These are phyloP conservation scores for Neurospora sp. DNA, from an alignment of 495 filamentous ascomycete genomes.

Conservation along the genomic window DNA sequence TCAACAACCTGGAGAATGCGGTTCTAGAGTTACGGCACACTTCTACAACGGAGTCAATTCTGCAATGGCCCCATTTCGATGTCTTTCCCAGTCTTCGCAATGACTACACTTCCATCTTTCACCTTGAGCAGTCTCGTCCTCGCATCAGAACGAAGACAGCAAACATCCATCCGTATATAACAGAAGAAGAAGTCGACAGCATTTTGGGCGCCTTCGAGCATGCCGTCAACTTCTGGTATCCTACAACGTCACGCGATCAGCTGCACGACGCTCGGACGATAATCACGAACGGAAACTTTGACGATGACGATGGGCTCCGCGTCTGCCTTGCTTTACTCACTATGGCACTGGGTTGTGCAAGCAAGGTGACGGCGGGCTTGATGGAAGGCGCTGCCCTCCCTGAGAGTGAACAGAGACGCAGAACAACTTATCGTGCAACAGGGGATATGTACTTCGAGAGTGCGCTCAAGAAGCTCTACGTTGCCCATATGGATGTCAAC, in stretches of 20 bases:
- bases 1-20: conserved; percentile 19
- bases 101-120: conserved; percentile 22
- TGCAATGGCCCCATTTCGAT: conserved; percentile 21
- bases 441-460: conserved; percentile 24
- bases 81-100: conserved; percentile 21
- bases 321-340: conserved; percentile 21
- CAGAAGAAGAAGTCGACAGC: conserved; percentile 24
- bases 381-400: not conserved
- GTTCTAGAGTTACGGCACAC: conserved; percentile 23
- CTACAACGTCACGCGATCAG: conserved; percentile 15
- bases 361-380: conserved; percentile 12
- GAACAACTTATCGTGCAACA: conserved; percentile 10
- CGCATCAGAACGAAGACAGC: conserved; percentile 7
- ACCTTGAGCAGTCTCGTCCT: conserved; percentile 19
- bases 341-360: conserved; percentile 25
- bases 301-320: conserved; percentile 8
- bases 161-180: conserved; percentile 23
- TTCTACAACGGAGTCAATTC: conserved; percentile 22
- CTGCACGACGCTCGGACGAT: conserved; percentile 9
- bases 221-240: conserved; percentile 30
- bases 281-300: conserved; percentile 8
- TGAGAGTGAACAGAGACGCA: conserved; percentile 5
- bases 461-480: conserved; percentile 19
- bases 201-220: conserved; percentile 24
- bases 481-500: conserved; percentile 23